Percentiles rank a stretch among this genome's conserved stretches.
Evolutionary conservation across 176 grass and related monocot species (phyloP).

Genomic region (Oropetium thomaeum): DNA sequence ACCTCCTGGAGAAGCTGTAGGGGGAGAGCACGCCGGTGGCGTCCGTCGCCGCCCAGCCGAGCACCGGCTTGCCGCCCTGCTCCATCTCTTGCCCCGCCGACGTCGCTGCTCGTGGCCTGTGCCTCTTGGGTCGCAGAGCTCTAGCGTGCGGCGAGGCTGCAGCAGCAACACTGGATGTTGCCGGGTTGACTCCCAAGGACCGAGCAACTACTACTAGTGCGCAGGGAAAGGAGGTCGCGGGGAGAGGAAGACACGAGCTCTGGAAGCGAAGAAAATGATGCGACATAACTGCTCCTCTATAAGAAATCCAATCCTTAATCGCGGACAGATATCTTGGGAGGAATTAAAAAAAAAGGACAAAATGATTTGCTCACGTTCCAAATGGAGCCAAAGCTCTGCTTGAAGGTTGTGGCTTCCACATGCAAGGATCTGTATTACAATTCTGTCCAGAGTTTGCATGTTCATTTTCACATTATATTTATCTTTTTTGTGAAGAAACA

Average conservation of each 20-base stretch:
- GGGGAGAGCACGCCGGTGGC: slow-evolving; percentile 54
- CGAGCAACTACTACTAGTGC: not conserved
- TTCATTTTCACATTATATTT: too few species aligned
- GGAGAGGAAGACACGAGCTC: not conserved
- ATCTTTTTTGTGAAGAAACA: too few species aligned
- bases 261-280: not conserved
- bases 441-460: too few species aligned
- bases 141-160: not conserved
- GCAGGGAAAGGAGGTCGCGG: not conserved
- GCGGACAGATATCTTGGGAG: not conserved
- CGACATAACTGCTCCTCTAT: slow-evolving; percentile 9
- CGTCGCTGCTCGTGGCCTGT: not conserved
- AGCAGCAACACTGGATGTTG: not conserved
- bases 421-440: too few species aligned
- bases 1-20: slow-evolving; percentile 64
- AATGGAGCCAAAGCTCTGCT: not conserved
- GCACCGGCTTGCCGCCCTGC: slow-evolving; percentile 34
- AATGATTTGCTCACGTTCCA: not conserved
- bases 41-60: slow-evolving; percentile 72
- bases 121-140: not conserved
- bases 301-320: not conserved
- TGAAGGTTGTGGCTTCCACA: not conserved
- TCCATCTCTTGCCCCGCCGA: slow-evolving; percentile 32
- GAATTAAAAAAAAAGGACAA: not conserved
- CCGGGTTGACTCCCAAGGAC: not conserved